Percentiles rank a stretch among this genome's conserved stretches.
phyloP scores from a whole-genome alignment of 164 flowering plant species.

The Dillenia suffruticosa region DNA sequence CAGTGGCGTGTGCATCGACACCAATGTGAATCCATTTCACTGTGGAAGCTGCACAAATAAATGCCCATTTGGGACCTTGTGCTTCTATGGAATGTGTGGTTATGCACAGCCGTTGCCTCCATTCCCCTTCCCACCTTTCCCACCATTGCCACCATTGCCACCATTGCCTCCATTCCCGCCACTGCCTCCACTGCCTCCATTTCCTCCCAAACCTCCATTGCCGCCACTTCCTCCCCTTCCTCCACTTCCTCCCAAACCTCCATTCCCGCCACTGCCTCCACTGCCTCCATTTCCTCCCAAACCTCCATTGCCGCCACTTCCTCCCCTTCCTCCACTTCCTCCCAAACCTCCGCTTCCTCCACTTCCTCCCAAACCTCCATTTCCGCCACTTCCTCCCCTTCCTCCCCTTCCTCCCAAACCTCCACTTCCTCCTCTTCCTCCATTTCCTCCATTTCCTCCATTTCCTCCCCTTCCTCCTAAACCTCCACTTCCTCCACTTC shows the following conservation, averaged over 20 bases:
- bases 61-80: conserved; percentile 40
- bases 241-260: no score
- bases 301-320: conserved; percentile 24
- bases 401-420: no score
- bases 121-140: conserved; percentile 25
- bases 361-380: conserved; percentile 11
- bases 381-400: not conserved
- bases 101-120: conserved; percentile 51
- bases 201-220: no score
- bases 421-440: no score
- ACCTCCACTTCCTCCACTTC: no score
- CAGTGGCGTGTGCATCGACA: conserved; percentile 45
- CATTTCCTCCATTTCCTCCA: no score
- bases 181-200: not conserved
- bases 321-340: conserved; percentile 31
- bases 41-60: conserved; percentile 53
- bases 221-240: no score
- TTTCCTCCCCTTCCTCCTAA: no score
- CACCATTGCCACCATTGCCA: conserved; percentile 17
- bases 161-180: conserved; percentile 17
- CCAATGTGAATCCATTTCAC: conserved; percentile 40
- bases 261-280: no score
- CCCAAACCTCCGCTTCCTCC: conserved; percentile 19
- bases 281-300: no score
- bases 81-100: conserved; percentile 71